A percentile compares a stretch with the other conserved stretches of the same genome.
Conservation (phyloP, 352 stramenopile genomes). For the Elongisporangium anandrum region DNA sequence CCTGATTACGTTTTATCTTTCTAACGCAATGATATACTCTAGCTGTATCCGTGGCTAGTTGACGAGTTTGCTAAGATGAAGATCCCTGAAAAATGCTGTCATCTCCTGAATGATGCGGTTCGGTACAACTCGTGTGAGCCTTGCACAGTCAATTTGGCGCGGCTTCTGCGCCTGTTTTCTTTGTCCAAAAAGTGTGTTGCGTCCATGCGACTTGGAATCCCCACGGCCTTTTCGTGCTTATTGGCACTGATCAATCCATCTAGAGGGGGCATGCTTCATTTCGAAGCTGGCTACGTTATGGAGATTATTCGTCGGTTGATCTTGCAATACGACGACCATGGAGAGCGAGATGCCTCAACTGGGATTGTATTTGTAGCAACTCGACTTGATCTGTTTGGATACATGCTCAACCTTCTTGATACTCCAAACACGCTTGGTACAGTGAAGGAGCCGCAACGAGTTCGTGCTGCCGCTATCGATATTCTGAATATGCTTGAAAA, state of each 20-base stretch:
- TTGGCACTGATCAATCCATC: constrained; percentile 44
- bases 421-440: constrained; percentile 45
- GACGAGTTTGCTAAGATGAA: constrained; percentile 50
- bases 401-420: constrained; percentile 74
- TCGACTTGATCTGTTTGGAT: constrained; percentile 64
- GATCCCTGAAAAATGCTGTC: constrained; percentile 57
- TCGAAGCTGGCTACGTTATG: constrained; percentile 56
- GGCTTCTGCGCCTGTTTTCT: constrained; percentile 63
- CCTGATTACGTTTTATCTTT: not conserved
- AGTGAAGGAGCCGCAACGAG: constrained; percentile 55
- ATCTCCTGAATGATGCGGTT: constrained; percentile 63
- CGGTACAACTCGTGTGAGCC: constrained; percentile 55
- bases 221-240: constrained; percentile 54
- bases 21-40: not conserved
- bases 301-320: constrained; percentile 77
- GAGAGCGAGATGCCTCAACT: constrained; percentile 42
- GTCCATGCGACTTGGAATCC: constrained; percentile 49
- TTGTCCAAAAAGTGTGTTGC: constrained; percentile 50
- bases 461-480: constrained; percentile 67
- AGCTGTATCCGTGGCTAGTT: constrained; percentile 68
- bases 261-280: constrained; percentile 49
- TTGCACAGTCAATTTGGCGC: constrained; percentile 56
- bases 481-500: constrained; percentile 80
- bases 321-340: constrained; percentile 62
- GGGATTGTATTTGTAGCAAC: constrained; percentile 75